phyloP scores from a whole-genome alignment of 805 yeast genomes.

The Danielia reshetovae region DNA sequence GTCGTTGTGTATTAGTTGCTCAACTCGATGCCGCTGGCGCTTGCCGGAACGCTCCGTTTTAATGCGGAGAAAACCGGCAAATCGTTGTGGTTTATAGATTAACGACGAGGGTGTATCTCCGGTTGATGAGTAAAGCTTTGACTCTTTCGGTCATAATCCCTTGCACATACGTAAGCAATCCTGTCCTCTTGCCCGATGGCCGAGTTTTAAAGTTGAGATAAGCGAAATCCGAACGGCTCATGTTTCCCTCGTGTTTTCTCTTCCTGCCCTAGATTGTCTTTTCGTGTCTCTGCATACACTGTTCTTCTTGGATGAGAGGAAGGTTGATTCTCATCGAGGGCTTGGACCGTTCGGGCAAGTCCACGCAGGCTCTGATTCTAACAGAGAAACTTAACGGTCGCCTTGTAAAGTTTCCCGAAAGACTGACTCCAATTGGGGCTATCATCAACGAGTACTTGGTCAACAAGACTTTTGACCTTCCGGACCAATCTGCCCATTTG shows the following conservation, averaged over 20 bases:
- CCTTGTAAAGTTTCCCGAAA: slow-evolving; percentile 79
- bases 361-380: slow-evolving; percentile 63
- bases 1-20: slow-evolving; percentile 18
- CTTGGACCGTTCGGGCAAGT: slow-evolving; percentile 89
- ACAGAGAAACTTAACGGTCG: slow-evolving; percentile 20
- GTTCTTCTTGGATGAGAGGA: slow-evolving; percentile 65
- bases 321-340: slow-evolving; percentile 83
- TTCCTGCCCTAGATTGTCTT: background rate
- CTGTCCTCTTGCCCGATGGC: too few relatives aligned
- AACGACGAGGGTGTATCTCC: slow-evolving; percentile 48
- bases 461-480: slow-evolving; percentile 44
- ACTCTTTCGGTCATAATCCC: slow-evolving; percentile 52
- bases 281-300: background rate
- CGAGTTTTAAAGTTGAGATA: too few relatives aligned
- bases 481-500: slow-evolving; percentile 81
- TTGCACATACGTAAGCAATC: slow-evolving; percentile 31
- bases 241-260: too few relatives aligned
- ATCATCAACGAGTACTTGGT: slow-evolving; percentile 72
- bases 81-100: slow-evolving; percentile 14
- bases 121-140: slow-evolving; percentile 42
- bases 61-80: too few relatives aligned
- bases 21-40: slow-evolving; percentile 8
- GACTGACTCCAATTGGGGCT: slow-evolving; percentile 77
- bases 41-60: slow-evolving; percentile 4
- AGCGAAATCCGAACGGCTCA: too few relatives aligned